phyloP scores from a whole-genome alignment of 495 filamentous ascomycete genomes.

The Usnea hakonensis region DNA sequence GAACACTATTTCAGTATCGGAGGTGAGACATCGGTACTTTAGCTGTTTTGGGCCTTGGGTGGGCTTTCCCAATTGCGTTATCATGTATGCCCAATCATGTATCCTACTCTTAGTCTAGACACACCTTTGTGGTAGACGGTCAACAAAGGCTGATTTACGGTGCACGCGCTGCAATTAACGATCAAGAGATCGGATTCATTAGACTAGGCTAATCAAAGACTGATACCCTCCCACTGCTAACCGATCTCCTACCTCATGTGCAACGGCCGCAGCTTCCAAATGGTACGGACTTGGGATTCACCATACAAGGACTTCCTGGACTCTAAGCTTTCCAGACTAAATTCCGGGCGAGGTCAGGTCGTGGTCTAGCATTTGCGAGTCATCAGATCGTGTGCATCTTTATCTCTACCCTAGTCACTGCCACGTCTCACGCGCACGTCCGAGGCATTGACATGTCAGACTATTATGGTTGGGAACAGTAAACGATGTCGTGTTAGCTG shows the following conservation, averaged over 20 bases:
- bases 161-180: background rate
- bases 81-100: constrained; percentile 23
- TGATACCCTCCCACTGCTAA: background rate
- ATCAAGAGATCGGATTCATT: constrained; percentile 5
- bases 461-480: background rate
- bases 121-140: background rate
- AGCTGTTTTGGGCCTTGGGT: background rate
- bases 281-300: background rate
- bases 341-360: no score
- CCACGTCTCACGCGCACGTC: background rate
- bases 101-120: constrained; percentile 10
- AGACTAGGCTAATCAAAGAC: constrained; percentile 4
- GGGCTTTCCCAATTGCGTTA: constrained; percentile 7
- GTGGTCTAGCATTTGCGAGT: background rate
- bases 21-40: background rate
- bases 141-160: background rate
- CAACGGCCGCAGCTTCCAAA: background rate
- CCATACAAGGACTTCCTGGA: background rate
- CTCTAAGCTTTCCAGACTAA: background rate
- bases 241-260: background rate
- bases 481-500: background rate
- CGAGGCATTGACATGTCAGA: no score
- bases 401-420: no score
- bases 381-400: no score
- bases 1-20: constrained; percentile 1